Conservation (phyloP, 2,329 filamentous ascomycete genomes). For the Phialophora verrucosa region DNA sequence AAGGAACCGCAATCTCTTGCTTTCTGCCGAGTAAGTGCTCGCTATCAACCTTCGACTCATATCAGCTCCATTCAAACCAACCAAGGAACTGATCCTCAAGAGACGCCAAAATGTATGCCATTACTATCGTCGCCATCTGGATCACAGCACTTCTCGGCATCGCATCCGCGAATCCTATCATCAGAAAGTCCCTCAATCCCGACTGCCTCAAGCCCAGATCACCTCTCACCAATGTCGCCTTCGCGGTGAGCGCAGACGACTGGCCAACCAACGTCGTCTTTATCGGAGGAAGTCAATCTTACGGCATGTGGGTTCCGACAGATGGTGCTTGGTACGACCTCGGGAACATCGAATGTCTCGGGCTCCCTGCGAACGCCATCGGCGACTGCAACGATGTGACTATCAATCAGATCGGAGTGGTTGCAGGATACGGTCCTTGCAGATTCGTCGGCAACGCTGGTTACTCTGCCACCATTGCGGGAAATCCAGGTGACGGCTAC, state of each 20-base stretch:
- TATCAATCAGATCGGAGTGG: conserved; percentile 37
- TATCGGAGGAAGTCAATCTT: conserved; percentile 36
- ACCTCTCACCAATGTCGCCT: conserved; percentile 23
- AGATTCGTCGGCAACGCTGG: conserved; percentile 42
- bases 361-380: conserved; percentile 36
- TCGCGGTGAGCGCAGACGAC: conserved; percentile 22
- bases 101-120: conserved; percentile 25
- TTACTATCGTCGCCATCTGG: conserved; percentile 20
- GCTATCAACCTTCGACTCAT: background rate
- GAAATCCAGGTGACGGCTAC: conserved; percentile 34
- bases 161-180: conserved; percentile 25
- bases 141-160: conserved; percentile 22
- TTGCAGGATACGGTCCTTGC: conserved; percentile 46
- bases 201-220: conserved; percentile 24
- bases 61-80: background rate
- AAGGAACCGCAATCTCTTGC: conserved; percentile 3
- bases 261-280: conserved; percentile 39
- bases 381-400: conserved; percentile 37
- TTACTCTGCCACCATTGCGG: conserved; percentile 30
- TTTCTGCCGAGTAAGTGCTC: background rate
- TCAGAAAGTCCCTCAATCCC: conserved; percentile 31
- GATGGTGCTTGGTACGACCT: conserved; percentile 34
- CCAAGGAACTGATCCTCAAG: background rate
- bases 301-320: conserved; percentile 37
- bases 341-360: conserved; percentile 36